Base-by-base conservation (phyloP, 2,329 filamentous ascomycete species). In the Aspergillus pseudoviridinutans region DNA sequence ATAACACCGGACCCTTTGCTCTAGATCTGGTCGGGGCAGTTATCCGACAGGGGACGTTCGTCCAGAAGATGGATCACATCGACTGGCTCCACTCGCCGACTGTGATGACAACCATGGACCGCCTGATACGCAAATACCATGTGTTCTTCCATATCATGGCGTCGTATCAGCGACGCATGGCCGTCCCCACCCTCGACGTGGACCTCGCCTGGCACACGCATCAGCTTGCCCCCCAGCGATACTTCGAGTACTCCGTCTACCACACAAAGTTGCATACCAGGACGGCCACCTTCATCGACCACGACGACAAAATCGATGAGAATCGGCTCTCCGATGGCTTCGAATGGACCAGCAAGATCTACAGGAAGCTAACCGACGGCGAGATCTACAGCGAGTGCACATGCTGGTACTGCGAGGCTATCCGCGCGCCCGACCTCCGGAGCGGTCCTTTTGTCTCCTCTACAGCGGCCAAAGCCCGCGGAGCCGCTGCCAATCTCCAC, bases 251-350 rank as follows among this genome's bases (percentile, higher is more conserved):
- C 68, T 87, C 83, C 1, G 68, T 80, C 1, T 55, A 52, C 0
- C 70, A 71, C 24, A 81, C 80, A 20, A n/a, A 20, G 0, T 6
- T 27, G 12, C 35, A 49, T 14, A 20, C 46, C 7, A 27, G n/a
- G 9, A 3, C 12, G 1, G 50, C 58, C 17, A 84, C 81, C 51
- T 90, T 91, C 67, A 82, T 93, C 63, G 86, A 92, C 68, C 91
- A 95, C 67, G 88, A 94, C 71, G 91, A 95, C 78, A 93, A 93
- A 74, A 85, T 95, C 24, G 85, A 87, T 51, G 87, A 92, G 66
- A 77, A 76, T 14, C 81, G 79, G 51, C 80, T 95, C 6, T 83
- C 83, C 49, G 77, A 79, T 1, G 79, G 81, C 4, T 94, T 94
- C 66, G 84, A 87, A 68, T 90, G 84, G 83, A 95, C 91, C 0